These are phyloP conservation scores for Davidsoniella eucalypti DNA, from an alignment of 2,329 filamentous ascomycete genomes.

Conservation along the genomic window DNA sequence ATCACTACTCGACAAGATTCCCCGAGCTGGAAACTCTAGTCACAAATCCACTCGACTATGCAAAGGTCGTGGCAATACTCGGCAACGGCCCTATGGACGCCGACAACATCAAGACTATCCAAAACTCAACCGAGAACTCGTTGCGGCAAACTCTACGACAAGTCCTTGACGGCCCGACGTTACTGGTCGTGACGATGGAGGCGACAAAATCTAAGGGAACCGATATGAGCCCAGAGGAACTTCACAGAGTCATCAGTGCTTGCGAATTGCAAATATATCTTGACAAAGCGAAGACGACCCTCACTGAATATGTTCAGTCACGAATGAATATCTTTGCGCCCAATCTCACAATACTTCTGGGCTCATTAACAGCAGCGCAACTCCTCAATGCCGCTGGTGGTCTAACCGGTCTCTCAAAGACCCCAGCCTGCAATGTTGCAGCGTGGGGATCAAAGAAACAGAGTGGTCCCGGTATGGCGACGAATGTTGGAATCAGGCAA, in stretches of 20 bases:
- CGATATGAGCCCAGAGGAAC: slow-evolving; percentile 57
- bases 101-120: slow-evolving; percentile 63
- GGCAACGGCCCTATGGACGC: slow-evolving; percentile 79
- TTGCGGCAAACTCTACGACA: slow-evolving; percentile 59
- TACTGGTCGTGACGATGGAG: slow-evolving; percentile 94
- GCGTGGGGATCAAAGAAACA: slow-evolving; percentile 83
- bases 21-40: slow-evolving; percentile 83
- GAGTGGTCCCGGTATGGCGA: slow-evolving; percentile 62
- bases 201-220: slow-evolving; percentile 77
- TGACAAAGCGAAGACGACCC: slow-evolving; percentile 67
- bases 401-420: slow-evolving; percentile 74
- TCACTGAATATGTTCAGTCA: slow-evolving; percentile 90
- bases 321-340: slow-evolving; percentile 94
- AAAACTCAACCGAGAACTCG: slow-evolving; percentile 61
- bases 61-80: slow-evolving; percentile 84
- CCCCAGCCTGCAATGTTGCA: slow-evolving; percentile 81
- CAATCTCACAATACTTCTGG: slow-evolving; percentile 79
- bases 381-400: slow-evolving; percentile 91
- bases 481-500: slow-evolving; percentile 77
- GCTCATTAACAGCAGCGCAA: slow-evolving; percentile 84
- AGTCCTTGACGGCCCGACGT: slow-evolving; percentile 70
- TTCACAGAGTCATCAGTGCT: slow-evolving; percentile 56
- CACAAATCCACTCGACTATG: slow-evolving; percentile 84
- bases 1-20: slow-evolving; percentile 88
- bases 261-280: slow-evolving; percentile 82